These are phyloP conservation scores for Chenopodium suecicum DNA, from an alignment of 148 eudicot genomes.

Conservation along the genomic window DNA sequence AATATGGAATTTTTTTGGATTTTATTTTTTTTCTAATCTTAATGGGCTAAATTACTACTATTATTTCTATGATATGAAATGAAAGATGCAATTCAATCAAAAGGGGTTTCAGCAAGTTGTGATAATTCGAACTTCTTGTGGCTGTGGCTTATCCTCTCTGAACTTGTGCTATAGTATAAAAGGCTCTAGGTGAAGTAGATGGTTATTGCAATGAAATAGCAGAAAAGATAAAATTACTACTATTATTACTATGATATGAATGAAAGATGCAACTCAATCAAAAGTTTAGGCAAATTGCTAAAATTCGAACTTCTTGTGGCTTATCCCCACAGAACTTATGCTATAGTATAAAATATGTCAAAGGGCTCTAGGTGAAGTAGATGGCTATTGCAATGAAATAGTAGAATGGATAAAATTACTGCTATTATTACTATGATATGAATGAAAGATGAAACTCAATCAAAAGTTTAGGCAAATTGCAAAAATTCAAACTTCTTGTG, in stretches of 20 bases:
- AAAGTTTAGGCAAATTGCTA: not conserved
- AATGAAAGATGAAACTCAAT: not conserved
- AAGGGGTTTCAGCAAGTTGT: not conserved
- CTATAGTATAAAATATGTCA: not conserved
- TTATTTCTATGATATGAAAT: not conserved
- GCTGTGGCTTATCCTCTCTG: not conserved
- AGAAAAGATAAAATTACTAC: not conserved
- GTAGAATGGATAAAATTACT: not conserved
- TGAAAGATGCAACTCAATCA: not conserved
- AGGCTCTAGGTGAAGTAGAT: not conserved
- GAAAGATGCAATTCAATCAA: not conserved
- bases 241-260: not conserved
- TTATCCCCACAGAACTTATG: not conserved
- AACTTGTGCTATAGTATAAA: too few relatives aligned
- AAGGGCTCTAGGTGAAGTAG: not conserved
- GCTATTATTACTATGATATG: not conserved
- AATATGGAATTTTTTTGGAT: not conserved
- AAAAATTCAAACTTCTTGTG: not conserved
- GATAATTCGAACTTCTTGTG: not conserved
- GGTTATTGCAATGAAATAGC: not conserved
- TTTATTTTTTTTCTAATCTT: too few relatives aligned
- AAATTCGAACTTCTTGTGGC: not conserved
- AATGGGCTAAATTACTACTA: too few relatives aligned
- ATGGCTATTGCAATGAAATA: not conserved
- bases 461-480: not conserved